Evolutionary conservation across 2,329 filamentous ascomycete genomes (phyloP).

Genomic region (Neodidymelliopsis sp.): DNA sequence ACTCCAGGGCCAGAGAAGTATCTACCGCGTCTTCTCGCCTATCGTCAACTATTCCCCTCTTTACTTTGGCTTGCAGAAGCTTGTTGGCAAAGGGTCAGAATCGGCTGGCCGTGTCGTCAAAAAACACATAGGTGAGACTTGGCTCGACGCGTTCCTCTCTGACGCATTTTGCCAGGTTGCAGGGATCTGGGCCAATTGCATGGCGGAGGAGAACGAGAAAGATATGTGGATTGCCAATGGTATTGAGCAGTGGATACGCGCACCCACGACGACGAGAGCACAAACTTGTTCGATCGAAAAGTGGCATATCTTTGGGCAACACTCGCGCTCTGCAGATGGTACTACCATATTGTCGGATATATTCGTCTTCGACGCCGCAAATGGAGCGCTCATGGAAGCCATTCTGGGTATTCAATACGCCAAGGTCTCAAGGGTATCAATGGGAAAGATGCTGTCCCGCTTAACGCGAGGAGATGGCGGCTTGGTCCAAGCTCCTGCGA

Average conservation of each 20-base stretch:
- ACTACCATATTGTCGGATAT: conserved; percentile 41
- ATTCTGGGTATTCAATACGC: conserved; percentile 45
- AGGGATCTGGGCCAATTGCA: conserved; percentile 42
- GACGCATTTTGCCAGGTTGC: conserved; percentile 47
- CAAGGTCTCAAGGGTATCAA: conserved; percentile 28
- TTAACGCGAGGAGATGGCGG: background rate
- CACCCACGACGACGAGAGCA: conserved; percentile 17
- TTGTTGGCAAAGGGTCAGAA: conserved; percentile 17
- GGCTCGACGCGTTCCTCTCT: conserved; percentile 35
- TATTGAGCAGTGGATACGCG: conserved; percentile 40
- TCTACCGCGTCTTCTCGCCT: conserved; percentile 50
- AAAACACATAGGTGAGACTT: conserved; percentile 27
- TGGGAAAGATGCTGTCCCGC: conserved; percentile 21
- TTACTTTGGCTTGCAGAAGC: conserved; percentile 42
- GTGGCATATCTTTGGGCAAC: conserved; percentile 41
- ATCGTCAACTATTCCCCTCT: conserved; percentile 47
- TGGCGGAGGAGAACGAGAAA: conserved; percentile 24
- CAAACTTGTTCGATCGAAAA: conserved; percentile 11
- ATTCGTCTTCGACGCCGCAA: conserved; percentile 43
- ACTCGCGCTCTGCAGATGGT: conserved; percentile 28
- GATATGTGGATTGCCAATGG: conserved; percentile 46
- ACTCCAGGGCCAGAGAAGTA: conserved; percentile 43
- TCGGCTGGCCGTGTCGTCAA: conserved; percentile 25
- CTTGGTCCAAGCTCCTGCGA: background rate
- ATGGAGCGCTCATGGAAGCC: conserved; percentile 34